Conservation (phyloP, 306 rosid species). For the Canavalia gladiata region DNA sequence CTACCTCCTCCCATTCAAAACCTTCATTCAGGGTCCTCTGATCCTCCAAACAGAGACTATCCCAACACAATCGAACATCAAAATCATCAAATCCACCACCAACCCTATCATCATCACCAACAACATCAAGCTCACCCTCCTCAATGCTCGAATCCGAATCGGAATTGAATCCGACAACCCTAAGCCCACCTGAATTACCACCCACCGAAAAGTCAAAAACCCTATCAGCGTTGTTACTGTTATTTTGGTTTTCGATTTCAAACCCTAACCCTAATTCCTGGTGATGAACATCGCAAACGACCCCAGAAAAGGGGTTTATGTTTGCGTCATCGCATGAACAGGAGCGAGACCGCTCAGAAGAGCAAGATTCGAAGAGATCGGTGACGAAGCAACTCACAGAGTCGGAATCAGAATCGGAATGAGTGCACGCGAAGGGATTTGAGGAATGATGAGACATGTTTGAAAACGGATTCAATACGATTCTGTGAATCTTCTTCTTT, state of each 20-base stretch:
- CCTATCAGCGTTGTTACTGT: conserved; percentile 16
- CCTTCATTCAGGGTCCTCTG: conserved; percentile 63
- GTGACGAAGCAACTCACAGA: conserved; percentile 80
- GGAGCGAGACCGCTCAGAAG: conserved; percentile 34
- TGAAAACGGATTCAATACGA: conserved; percentile 1
- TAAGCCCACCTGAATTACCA: conserved; percentile 58
- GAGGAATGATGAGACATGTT: conserved; percentile 50
- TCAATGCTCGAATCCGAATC: conserved; percentile 68
- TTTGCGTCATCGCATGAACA: conserved; percentile 39
- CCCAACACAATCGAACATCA: conserved; percentile 64
- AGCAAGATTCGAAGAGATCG: conserved; percentile 69
- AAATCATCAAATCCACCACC: conserved; percentile 61
- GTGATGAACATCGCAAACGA: conserved; percentile 49
- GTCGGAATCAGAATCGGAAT: conserved; percentile 65
- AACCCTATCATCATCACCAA: conserved; percentile 46
- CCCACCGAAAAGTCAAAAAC: conserved; percentile 42
- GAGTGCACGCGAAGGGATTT: conserved; percentile 50
- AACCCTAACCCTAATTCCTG: conserved; percentile 51
- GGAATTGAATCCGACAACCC: conserved; percentile 69
- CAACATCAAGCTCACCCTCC: conserved; percentile 39
- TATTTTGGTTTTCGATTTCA: conserved; percentile 39
- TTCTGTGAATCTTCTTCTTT: conserved; percentile 38
- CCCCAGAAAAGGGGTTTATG: conserved; percentile 58
- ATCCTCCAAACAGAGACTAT: conserved; percentile 68
- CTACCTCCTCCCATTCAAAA: conserved; percentile 77